These are phyloP conservation scores for Solanum pinnatisectum DNA, from an alignment of 257 asterid genomes.

Conservation along the genomic window DNA sequence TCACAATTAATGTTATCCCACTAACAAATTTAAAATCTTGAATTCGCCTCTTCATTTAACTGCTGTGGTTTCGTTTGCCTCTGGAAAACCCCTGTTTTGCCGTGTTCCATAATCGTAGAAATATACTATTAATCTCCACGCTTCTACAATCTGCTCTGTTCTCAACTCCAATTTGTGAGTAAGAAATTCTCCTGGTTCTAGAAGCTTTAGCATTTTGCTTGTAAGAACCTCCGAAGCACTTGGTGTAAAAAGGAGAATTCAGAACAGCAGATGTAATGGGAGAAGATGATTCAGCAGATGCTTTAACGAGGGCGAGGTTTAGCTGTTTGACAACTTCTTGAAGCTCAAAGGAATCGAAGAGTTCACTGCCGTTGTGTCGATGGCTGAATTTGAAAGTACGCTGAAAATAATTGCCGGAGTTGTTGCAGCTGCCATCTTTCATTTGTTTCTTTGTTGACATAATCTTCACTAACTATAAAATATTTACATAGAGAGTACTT, in stretches of 20 bases:
- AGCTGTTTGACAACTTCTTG: conserved; percentile 45
- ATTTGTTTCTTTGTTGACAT: background rate
- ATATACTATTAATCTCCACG: background rate
- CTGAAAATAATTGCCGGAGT: conserved; percentile 7
- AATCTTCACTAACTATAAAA: no score
- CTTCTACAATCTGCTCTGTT: background rate
- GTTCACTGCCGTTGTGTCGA: conserved; percentile 35
- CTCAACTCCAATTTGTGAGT: conserved; percentile 3
- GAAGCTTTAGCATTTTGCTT: conserved; percentile 23
- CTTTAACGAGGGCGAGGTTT: conserved; percentile 35
- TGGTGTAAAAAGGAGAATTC: conserved; percentile 20
- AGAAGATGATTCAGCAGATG: conserved; percentile 19
- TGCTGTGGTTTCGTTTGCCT: background rate
- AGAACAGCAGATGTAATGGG: conserved; percentile 8
- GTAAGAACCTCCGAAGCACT: conserved; percentile 22
- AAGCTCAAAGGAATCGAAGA: conserved; percentile 54
- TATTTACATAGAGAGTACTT: background rate
- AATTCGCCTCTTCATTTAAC: background rate
- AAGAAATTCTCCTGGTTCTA: conserved; percentile 20
- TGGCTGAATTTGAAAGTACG: conserved; percentile 22
- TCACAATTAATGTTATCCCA: background rate
- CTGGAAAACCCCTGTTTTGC: background rate
- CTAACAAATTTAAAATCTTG: background rate
- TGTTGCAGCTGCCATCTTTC: background rate
- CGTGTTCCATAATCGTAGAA: conserved; percentile 3